Base-by-base conservation (phyloP, 345 rosid genomes). In the Syzygium aqueum region DNA sequence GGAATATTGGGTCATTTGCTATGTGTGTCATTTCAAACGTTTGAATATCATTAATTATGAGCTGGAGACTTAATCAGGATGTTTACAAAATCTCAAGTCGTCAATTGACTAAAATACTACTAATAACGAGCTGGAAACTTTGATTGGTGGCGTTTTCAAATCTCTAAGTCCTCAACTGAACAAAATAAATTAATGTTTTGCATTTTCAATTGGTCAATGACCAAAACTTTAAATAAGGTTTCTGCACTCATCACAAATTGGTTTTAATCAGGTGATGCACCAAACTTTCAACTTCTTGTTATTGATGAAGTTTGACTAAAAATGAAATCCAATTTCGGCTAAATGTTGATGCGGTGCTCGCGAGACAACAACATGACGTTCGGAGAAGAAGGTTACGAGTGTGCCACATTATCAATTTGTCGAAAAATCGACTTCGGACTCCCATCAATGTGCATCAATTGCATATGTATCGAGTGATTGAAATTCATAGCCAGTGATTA, bases 401-500 rank as follows among this genome's bases (percentile, higher is more conserved):
- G 23, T 56, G n/a, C 61, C 61, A 3, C 61, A 56, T 56, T 56
- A 56, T 12, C 61, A 23, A 56, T 56, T 56, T 56, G 61, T 22
- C 13, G n/a, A 56, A 23, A 56, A 56, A 23, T 23, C 2, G 5
- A 0, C 23, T 56, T 56, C 0, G 59, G 61, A 22, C 61, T 56
- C 61, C 23, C 61, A 22, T 56, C 61, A 56, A 56, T 22, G 61
- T 9, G n/a, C 61, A 56, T n/a, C 10, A 56, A 56, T 56, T 23
- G 61, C 1, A 37, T 37, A 15, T n/a, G 9, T 61, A 61, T 13
- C 33, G 40, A 37, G 40, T 37, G 40, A 37, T 33, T 33, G 37
- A 28, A 28, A 63, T 28, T 0, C 40, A 0, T 15, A 2, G 77
- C 15, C 8, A 4, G 2, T n/a, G 30, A 61, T 2, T 14, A 61